These are phyloP conservation scores for Talaromyces piceae DNA, from an alignment of 2,329 filamentous ascomycete species.

Conservation along the genomic window DNA sequence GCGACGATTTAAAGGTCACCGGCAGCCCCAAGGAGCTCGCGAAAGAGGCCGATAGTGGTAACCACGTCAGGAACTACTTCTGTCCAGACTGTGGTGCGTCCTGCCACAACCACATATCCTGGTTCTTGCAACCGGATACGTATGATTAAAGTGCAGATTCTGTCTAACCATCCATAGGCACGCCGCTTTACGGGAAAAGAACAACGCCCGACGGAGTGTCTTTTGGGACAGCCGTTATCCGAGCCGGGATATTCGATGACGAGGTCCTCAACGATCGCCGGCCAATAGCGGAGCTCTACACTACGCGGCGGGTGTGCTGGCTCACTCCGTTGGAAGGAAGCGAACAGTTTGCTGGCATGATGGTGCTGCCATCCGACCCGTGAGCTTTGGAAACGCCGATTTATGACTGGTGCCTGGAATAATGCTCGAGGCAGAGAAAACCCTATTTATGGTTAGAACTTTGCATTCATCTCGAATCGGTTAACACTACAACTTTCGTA, in stretches of 20 bases:
- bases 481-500: too few species aligned
- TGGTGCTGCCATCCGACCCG: background rate
- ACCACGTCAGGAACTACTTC: slow-evolving; percentile 28
- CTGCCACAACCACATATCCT: background rate
- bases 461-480: too few species aligned
- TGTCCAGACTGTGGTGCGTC: slow-evolving; percentile 31
- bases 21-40: slow-evolving; percentile 28
- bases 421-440: too few species aligned
- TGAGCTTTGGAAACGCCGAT: too few species aligned
- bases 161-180: slow-evolving; percentile 1
- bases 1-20: slow-evolving; percentile 20
- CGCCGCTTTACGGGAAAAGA: background rate
- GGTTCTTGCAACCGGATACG: slow-evolving; percentile 12
- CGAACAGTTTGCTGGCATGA: background rate
- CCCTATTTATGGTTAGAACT: too few species aligned
- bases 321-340: background rate
- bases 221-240: slow-evolving; percentile 20
- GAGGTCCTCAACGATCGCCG: slow-evolving; percentile 20
- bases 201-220: slow-evolving; percentile 15
- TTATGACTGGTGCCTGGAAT: too few species aligned
- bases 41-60: slow-evolving; percentile 31
- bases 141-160: too few species aligned
- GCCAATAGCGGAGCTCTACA: slow-evolving; percentile 26
- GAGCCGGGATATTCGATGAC: slow-evolving; percentile 32
- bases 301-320: background rate